These are phyloP conservation scores for Lablab purpureus DNA, from an alignment of 306 rosid species.

Conservation along the genomic window DNA sequence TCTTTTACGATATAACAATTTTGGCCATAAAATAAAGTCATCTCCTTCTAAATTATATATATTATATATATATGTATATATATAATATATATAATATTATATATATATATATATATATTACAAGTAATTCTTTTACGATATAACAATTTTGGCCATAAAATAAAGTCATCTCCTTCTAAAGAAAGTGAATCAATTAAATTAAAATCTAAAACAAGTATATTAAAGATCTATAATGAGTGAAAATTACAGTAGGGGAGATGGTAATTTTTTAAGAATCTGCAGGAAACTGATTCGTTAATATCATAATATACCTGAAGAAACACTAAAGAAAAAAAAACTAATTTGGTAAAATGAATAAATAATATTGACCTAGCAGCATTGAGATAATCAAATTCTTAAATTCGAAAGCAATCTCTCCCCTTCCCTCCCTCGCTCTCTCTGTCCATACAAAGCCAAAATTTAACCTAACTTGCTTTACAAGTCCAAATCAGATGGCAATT, in stretches of 20 bases:
- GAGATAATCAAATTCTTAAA: background rate
- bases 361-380: background rate
- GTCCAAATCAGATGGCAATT: slow-evolving; percentile 16
- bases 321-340: background rate
- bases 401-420: background rate
- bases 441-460: background rate
- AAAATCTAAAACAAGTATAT: background rate
- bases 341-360: background rate
- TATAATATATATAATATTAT: too few species aligned
- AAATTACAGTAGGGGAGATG: background rate
- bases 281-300: background rate
- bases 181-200: background rate
- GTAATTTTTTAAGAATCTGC: background rate
- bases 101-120: too few species aligned
- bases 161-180: background rate
- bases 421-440: background rate
- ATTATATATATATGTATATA: too few species aligned
- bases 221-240: background rate
- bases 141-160: background rate
- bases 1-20: too few species aligned
- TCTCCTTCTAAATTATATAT: too few species aligned
- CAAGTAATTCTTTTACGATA: too few species aligned
- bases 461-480: slow-evolving; percentile 18
- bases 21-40: too few species aligned
- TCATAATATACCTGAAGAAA: background rate